phyloP scores from a whole-genome alignment of 1,284 basidiomycete species.

The Heterobasidion occidentale region DNA sequence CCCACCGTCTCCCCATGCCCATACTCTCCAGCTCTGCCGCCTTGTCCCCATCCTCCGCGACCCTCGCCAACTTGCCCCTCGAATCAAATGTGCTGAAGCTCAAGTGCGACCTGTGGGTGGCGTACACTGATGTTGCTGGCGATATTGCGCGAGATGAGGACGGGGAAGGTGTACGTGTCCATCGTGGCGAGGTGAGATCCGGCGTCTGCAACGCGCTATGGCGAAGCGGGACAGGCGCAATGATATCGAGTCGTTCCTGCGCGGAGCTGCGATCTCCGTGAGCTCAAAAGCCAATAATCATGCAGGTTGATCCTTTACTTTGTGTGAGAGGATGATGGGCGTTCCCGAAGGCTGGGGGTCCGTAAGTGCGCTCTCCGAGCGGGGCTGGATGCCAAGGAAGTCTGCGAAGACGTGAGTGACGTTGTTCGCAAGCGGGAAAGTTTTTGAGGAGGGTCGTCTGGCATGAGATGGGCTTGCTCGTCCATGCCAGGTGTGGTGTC shows the following conservation, averaged over 20 bases:
- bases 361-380: not conserved
- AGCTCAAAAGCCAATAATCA: not conserved
- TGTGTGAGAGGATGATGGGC: not conserved
- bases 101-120: conserved; percentile 9
- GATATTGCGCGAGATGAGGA: conserved; percentile 18
- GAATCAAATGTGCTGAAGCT: conserved; percentile 30
- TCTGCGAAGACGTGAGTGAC: conserved; percentile 1
- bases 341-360: not conserved
- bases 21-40: conserved; percentile 27
- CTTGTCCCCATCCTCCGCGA: conserved; percentile 21
- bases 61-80: conserved; percentile 14
- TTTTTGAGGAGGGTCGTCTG: conserved; percentile 1
- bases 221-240: conserved; percentile 23
- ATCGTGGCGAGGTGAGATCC: conserved; percentile 15
- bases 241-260: conserved; percentile 20
- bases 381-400: not conserved
- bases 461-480: conserved; percentile 5
- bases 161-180: conserved; percentile 16
- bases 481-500: conserved; percentile 4
- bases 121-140: conserved; percentile 6
- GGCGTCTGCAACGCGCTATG: conserved; percentile 19
- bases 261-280: conserved; percentile 6
- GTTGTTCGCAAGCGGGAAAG: conserved; percentile 2
- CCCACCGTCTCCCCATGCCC: conserved; percentile 50
- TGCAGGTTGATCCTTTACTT: not conserved